phyloP scores from a whole-genome alignment of 495 filamentous ascomycete genomes.

The Penicillium mononematosum region DNA sequence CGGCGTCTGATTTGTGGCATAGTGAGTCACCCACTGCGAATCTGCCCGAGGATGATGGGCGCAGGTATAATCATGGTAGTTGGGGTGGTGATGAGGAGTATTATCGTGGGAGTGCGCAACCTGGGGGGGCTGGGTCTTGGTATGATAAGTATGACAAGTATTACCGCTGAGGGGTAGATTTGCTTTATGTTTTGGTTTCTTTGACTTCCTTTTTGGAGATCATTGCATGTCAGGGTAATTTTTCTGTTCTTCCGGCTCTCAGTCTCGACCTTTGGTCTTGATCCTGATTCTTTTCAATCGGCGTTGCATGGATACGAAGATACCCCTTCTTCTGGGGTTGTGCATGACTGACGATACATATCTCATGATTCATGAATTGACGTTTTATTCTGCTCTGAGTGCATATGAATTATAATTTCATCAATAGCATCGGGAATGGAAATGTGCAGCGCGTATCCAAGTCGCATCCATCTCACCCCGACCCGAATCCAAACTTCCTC shows the following conservation, averaged over 20 bases:
- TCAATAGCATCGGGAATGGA: not conserved
- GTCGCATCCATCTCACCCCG: not conserved
- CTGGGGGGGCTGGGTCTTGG: slow-evolving; percentile 23
- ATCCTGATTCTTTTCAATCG: slow-evolving; percentile 10
- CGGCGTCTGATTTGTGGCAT: slow-evolving; percentile 33
- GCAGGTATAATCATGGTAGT: slow-evolving; percentile 30
- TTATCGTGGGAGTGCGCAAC: slow-evolving; percentile 37
- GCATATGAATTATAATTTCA: slow-evolving; percentile 4
- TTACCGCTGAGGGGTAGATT: slow-evolving; percentile 25
- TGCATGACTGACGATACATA: slow-evolving; percentile 25
- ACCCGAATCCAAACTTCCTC: slow-evolving; percentile 28
- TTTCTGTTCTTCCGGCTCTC: not conserved
- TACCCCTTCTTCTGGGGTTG: slow-evolving; percentile 24
- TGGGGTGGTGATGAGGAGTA: slow-evolving; percentile 40
- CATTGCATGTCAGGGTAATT: not conserved
- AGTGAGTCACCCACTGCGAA: slow-evolving; percentile 24
- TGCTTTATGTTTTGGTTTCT: slow-evolving; percentile 6
- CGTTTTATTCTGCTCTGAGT: slow-evolving; percentile 5
- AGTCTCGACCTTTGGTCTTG: slow-evolving; percentile 1
- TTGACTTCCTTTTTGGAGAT: slow-evolving; percentile 1
- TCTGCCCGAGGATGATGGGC: slow-evolving; percentile 31
- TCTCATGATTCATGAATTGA: slow-evolving; percentile 16
- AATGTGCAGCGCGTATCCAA: slow-evolving; percentile 1
- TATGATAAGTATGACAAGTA: slow-evolving; percentile 30
- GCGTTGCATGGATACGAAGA: slow-evolving; percentile 28